Evolutionary conservation across 306 rosid genomes (phyloP).

Genomic region (Dalbergia cultrata): DNA sequence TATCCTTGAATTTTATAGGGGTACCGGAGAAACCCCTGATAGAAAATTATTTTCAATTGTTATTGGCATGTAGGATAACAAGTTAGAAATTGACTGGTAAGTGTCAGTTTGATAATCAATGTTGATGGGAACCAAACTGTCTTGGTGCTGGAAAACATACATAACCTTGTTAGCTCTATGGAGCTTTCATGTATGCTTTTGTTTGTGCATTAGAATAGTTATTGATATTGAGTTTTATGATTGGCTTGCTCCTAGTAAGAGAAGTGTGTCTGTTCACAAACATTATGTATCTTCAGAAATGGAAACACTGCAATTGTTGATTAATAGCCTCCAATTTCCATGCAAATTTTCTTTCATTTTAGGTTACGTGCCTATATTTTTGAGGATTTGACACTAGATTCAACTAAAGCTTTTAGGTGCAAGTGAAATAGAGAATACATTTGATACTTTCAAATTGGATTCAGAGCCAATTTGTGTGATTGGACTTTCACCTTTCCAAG

Average conservation of each 20-base stretch:
- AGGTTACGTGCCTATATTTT: not conserved
- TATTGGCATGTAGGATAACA: not conserved
- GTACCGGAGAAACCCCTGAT: too few species aligned
- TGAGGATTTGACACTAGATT: not conserved
- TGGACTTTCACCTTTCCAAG: not conserved
- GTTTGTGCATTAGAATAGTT: not conserved
- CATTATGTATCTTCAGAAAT: not conserved
- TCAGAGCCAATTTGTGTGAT: not conserved
- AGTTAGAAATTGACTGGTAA: not conserved
- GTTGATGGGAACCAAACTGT: constrained; percentile 8
- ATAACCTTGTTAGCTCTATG: not conserved
- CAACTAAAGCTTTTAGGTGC: not conserved
- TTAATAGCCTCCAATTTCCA: not conserved
- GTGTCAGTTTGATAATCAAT: not conserved
- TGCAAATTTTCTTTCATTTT: not conserved
- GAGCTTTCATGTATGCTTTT: not conserved
- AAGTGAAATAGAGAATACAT: not conserved
- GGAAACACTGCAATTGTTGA: constrained; percentile 13
- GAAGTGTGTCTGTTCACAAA: not conserved
- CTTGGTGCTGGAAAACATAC: not conserved
- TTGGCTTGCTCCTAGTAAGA: not conserved
- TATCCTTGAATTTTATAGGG: too few species aligned
- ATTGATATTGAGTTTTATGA: not conserved
- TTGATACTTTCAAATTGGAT: constrained; percentile 25
- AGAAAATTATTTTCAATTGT: not conserved